Evolutionary conservation across 331 rosid genomes (phyloP), one percentile per base, ranked within the genome.

Genomic region (Stylosanthes scabra): DNA sequence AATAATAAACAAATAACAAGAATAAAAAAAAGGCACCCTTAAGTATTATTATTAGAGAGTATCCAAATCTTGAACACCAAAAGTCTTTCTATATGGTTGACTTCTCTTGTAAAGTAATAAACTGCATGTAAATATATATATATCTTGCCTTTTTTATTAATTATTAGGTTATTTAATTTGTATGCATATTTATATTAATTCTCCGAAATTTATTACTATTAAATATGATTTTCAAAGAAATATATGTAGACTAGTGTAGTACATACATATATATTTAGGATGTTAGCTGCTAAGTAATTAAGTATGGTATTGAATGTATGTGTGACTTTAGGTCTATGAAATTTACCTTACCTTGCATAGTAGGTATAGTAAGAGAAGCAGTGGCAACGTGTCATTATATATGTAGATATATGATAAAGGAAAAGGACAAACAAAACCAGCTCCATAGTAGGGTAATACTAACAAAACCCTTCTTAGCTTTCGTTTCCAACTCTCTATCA

Each of bases 391-490:
- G n/a, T n/a, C n/a, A n/a, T n/a, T n/a, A n/a, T n/a, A n/a, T n/a
- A 68, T 20, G 63, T 59, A 82, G 56, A 31, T 15, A 54, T 29
- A 59, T 11, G 45, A 5, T 44, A 13, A 45, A 56, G 51, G 71
- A 77, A 77, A 71, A 56, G 66, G 87, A 86, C 85, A 83, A 83
- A 79, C 34, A 37, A 58, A 74, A 79, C 54, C 81, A 78, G 89
- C 81, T 71, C 77, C 79, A 31, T 31, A 66, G 81, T 76, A 71
- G 88, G 83, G 71, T n/a, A n/a, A n/a, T 71, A 31, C 37, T 31
- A 80, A 45, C 28, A 71, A 69, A 2, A 29, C 42, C 70, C 65
- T 57, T 78, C 65, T 57, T 78, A 71, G 84, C 75, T 62, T 68
- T 57, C 71, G 34, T 63, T 69, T 77, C 74, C 55, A 77, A 74